Base-by-base conservation (phyloP, 164 flowering plant genomes). In the Aristolochia contorta region DNA sequence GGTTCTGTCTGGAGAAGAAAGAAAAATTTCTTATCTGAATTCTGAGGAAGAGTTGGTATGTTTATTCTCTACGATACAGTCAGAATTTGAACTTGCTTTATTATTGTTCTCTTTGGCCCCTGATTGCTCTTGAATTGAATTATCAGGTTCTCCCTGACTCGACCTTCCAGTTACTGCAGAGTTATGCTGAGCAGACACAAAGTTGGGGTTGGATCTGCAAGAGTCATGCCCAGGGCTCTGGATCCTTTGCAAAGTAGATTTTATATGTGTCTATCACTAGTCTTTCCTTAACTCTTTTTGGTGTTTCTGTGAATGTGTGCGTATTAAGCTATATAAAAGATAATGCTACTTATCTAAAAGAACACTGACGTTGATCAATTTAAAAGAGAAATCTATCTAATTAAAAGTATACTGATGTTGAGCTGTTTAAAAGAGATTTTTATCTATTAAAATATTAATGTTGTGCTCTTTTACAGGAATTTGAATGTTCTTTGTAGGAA, bases 151-250 rank as follows among this genome's bases (percentile, higher is more conserved):
- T 94, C 54, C 97, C 96, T 66, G 99, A 91, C 78, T 72, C 80
- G 66, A 91, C 82, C 16, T 78, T 77, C 70, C 99, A 94, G 68
- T 71, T 94, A 60, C 77, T 91, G 67, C 85, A 83, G 45, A 84
- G 75, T 66, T 94, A 88, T 78, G 73, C 85, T 58, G 82, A 82
- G 60, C 85, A 79, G 61, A 78, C 86, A 66, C 71, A 73, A 69
- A 72, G 68, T 32, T 94, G 99, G 99, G 99, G 99, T 48, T 94
- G 99, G 99, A 80, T 91, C 59, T 91, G 90, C 79, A 85, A 83
- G 63, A 75, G 77, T 63, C 76, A 84, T 67, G 59, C 74, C 70
- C 77, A 73, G 56, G 78, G 68, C 65, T 76, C 84, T 53, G 68
- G 67, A 48, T 78, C 91, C 62, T 90, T 88, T 67, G 65, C 76